These are phyloP conservation scores for Ophiosphaerella herpotricha DNA, from an alignment of 2,329 filamentous ascomycete genomes.

Conservation along the genomic window DNA sequence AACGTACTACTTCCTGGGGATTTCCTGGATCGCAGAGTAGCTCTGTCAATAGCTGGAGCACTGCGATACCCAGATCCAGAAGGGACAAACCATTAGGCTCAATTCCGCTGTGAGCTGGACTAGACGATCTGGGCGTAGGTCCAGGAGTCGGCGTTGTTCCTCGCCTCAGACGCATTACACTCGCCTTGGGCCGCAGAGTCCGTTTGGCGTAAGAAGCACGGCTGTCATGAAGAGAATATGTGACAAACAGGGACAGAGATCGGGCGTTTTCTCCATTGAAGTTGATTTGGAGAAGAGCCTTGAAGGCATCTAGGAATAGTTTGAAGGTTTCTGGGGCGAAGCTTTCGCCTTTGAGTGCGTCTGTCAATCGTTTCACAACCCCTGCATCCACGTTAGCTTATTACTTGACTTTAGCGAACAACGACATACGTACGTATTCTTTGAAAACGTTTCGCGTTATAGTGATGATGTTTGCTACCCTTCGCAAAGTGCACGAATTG, in stretches of 20 bases:
- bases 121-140: constrained; percentile 37
- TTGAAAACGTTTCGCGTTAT: constrained; percentile 84
- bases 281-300: constrained; percentile 77
- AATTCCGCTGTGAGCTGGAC: constrained; percentile 28
- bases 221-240: constrained; percentile 79
- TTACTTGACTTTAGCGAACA: neutral
- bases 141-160: constrained; percentile 33
- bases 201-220: constrained; percentile 49
- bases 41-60: constrained; percentile 77
- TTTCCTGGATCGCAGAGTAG: constrained; percentile 77
- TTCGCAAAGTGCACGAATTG: constrained; percentile 88
- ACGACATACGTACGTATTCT: constrained; percentile 75
- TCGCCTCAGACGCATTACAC: constrained; percentile 36
- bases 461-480: constrained; percentile 89
- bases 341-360: constrained; percentile 84
- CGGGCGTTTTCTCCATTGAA: constrained; percentile 84
- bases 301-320: constrained; percentile 78
- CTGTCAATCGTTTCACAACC: constrained; percentile 86
- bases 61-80: constrained; percentile 72
- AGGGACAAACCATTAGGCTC: constrained; percentile 54
- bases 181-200: constrained; percentile 41
- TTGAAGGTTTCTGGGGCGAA: constrained; percentile 73
- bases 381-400: constrained; percentile 56
- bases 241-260: constrained; percentile 87
- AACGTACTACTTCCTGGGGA: constrained; percentile 74